Base-by-base conservation (phyloP, 805 yeast genomes). In the Yarrowia bubula region DNA sequence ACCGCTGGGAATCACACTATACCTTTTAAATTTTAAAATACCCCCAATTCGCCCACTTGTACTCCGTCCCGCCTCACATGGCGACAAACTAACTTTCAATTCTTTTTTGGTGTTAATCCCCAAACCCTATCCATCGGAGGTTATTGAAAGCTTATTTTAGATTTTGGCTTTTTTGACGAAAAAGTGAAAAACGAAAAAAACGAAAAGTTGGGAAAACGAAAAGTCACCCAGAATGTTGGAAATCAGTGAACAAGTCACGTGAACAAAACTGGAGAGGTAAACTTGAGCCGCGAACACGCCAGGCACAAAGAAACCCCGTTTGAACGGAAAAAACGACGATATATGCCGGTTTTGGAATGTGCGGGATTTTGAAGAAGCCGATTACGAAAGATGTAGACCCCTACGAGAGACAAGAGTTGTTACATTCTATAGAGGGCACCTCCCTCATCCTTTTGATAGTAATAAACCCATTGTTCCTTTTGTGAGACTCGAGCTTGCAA, bases 21-120 rank as follows among this genome's bases (percentile, higher is more conserved):
- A 2, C 2, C 3, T 2, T 4, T 5, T 5, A 48, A 48, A 48
- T 4, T 4, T 8, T 48, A 48, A 33, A 38, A 38, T 14, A 8
- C 17, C 4, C 42, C 8, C 17, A 14, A 37, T 37, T 14, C 1
- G 13, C 8, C 9, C 18, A 1, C 15, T 5, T 18, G 8, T 1
- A 7, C 8, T 10, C 8, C 5, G n/a, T 6, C 13, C 41, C 55
- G 55, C 55, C 55, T 48, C n/a, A 28, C 50, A 33, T 33, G 38
- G 55, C 55, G 18, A 48, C 41, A n/a, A 11, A 32, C 33, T 47
- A 15, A 17, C 53, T 48, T 35, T 32, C 38, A 32, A 48, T 48
- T 48, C 55, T 48, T 48, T 39, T 48, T 48, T 48, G 55, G 32
- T 48, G 41, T 18, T 17, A 48, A 33, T 35, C 41, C 53, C 32